Evolutionary conservation across 148 eudicot species (phyloP).

Genomic region (Amaranthus hypochondriacus): DNA sequence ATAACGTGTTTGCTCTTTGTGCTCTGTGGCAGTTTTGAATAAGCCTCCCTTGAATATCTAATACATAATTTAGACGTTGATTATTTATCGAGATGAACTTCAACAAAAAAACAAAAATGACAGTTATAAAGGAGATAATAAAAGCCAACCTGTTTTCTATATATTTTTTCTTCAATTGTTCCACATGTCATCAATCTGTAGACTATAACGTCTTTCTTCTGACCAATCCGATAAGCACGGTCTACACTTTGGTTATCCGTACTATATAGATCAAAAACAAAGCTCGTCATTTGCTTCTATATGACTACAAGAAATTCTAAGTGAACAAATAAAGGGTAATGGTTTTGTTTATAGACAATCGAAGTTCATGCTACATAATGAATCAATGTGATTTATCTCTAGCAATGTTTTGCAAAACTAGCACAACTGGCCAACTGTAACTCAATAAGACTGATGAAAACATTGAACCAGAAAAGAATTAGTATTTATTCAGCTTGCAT

Average conservation of each 20-base stretch:
- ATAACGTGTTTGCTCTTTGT: conserved; percentile 95
- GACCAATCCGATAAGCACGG: conserved; percentile 97
- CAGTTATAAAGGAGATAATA: not conserved
- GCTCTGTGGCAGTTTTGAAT: conserved; percentile 98
- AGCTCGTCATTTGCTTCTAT: not conserved
- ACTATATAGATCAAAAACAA: conserved; percentile 40
- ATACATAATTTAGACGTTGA: conserved; percentile 16
- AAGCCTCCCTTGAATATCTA: conserved; percentile 96
- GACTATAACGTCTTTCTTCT: conserved; percentile 87
- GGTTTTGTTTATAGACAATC: not conserved
- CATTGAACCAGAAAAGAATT: not conserved
- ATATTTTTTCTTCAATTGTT: conserved; percentile 95
- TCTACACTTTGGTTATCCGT: conserved; percentile 98
- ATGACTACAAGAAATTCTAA: not conserved
- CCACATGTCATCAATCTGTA: conserved; percentile 95
- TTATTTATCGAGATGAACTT: not conserved
- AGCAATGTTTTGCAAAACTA: not conserved
- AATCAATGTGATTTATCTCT: not conserved
- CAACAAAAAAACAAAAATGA: not conserved
- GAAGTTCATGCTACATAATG: not conserved
- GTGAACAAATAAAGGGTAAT: not conserved
- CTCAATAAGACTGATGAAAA: not conserved
- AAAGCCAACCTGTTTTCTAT: conserved; percentile 72
- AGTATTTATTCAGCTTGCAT: not conserved
- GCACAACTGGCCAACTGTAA: not conserved